phyloP scores from a whole-genome alignment of 768 basidiomycete species.

The Suillus brevipes region DNA sequence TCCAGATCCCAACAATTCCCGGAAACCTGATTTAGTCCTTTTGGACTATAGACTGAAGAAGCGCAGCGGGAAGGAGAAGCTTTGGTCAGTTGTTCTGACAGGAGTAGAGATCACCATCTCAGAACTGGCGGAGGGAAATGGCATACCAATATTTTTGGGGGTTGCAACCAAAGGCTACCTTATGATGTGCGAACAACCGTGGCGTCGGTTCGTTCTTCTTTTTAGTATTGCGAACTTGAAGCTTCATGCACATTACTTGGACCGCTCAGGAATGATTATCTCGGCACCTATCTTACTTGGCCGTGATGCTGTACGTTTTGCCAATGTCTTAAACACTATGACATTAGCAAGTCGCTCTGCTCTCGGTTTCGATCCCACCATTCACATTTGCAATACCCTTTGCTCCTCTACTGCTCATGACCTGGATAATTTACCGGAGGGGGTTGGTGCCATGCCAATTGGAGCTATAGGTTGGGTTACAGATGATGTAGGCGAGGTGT shows the following conservation, averaged over 20 bases:
- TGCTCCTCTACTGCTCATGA: background rate
- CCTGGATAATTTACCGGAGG: background rate
- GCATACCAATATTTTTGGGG: too few relatives aligned
- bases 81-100: background rate
- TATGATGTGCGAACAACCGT: background rate
- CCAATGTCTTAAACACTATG: background rate
- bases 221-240: background rate
- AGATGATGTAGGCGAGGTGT: background rate
- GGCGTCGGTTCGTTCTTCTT: background rate
- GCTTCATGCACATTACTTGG: background rate
- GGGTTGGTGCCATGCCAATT: background rate
- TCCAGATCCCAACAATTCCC: background rate
- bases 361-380: background rate
- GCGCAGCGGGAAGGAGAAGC: background rate
- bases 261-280: background rate
- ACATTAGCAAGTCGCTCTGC: background rate
- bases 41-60: background rate
- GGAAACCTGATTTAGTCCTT: background rate
- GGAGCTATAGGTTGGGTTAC: background rate
- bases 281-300: background rate
- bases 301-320: background rate
- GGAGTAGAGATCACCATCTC: too few relatives aligned
- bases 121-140: too few relatives aligned
- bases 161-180: conserved; percentile 4
- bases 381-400: background rate